phyloP scores from a whole-genome alignment of 2,329 filamentous ascomycete genomes.

The Alternaria postmessia region DNA sequence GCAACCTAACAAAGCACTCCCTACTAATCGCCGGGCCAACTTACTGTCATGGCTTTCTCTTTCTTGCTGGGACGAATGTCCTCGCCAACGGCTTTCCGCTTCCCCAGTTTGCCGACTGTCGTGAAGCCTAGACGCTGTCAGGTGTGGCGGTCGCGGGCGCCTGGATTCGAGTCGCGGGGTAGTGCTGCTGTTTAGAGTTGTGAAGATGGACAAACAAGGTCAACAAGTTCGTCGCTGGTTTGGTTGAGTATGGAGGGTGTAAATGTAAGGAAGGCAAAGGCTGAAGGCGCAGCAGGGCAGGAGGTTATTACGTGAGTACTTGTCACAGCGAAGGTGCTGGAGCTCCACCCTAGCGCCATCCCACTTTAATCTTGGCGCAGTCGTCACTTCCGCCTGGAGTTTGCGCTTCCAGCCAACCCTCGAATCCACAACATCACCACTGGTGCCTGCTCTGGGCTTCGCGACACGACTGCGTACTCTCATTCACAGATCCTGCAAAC shows the following conservation, averaged over 20 bases:
- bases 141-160: slow-evolving; percentile 27
- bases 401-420: slow-evolving; percentile 3
- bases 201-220: slow-evolving; percentile 8
- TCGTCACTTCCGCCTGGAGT: slow-evolving; percentile 4
- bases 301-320: slow-evolving; percentile 24
- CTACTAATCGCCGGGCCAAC: slow-evolving; percentile 22
- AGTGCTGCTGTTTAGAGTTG: slow-evolving; percentile 6
- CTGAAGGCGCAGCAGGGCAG: slow-evolving; percentile 22
- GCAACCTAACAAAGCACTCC: slow-evolving; percentile 12
- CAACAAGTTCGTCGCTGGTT: slow-evolving; percentile 9
- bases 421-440: neutral
- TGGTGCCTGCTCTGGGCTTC: neutral
- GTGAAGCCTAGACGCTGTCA: slow-evolving; percentile 34
- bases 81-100: slow-evolving; percentile 50
- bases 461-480: neutral
- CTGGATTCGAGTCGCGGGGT: slow-evolving; percentile 22
- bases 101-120: slow-evolving; percentile 54
- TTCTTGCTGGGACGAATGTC: slow-evolving; percentile 52
- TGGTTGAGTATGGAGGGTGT: slow-evolving; percentile 5
- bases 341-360: slow-evolving; percentile 27
- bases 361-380: slow-evolving; percentile 24
- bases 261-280: slow-evolving; percentile 4
- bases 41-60: slow-evolving; percentile 54
- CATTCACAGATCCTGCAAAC: neutral
- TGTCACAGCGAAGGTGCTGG: slow-evolving; percentile 32